Evolutionary conservation across 176 grass and related monocot species (phyloP).

Genomic region (sorghum (Sorghum bicolor)): Sorghum_bicolor_NCBIv3 NC_012875.2:45483501-45484000

Average conservation of each 20-base stretch:
- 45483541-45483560: constrained; percentile 41
- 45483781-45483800: constrained; percentile 22
- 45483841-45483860: not conserved
- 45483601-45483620: not conserved
- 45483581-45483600: not conserved
- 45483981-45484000: not conserved
- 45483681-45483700: not conserved
- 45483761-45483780: constrained; percentile 26
- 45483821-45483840: not conserved
- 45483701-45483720: not conserved
- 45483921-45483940: not conserved
- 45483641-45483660: constrained; percentile 18
- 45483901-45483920: not conserved
- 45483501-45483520: constrained; percentile 48
- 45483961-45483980: not conserved
- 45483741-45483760: not conserved
- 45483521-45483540: constrained; percentile 34
- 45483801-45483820: not conserved
- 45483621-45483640: not conserved
- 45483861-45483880: not conserved
- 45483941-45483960: not conserved
- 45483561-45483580: not conserved
- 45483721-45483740: not conserved
- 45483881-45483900: not conserved
- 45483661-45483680: not conserved